These are phyloP conservation scores for Paspalum notatum DNA, from an alignment of 176 grass and related monocot species.

Conservation along the genomic window DNA sequence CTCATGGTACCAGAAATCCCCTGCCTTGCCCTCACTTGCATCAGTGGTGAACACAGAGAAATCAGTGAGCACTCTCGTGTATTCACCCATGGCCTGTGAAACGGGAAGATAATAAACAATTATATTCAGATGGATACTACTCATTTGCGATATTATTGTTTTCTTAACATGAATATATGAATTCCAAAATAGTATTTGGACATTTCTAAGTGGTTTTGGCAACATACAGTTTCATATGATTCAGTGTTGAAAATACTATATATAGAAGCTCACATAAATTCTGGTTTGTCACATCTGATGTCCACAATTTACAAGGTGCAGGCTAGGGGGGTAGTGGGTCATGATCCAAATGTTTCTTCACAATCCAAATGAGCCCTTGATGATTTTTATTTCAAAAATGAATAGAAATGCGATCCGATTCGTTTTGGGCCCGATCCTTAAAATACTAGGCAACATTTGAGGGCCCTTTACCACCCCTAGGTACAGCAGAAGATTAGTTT, in stretches of 20 bases:
- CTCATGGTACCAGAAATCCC: conserved; percentile 94
- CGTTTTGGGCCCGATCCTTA: too few species aligned
- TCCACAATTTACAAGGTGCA: background rate
- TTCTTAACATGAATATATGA: background rate
- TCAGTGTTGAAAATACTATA: background rate
- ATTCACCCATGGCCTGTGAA: conserved; percentile 79
- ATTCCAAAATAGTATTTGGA: background rate
- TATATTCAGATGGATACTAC: background rate
- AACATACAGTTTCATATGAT: background rate
- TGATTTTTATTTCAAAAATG: too few species aligned
- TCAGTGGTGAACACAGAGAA: conserved; percentile 62
- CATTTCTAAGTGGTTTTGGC: background rate
- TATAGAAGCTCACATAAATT: background rate
- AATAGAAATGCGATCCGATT: too few species aligned
- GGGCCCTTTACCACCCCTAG: too few species aligned
- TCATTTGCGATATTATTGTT: background rate
- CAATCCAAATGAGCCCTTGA: too few species aligned
- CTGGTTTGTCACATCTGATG: background rate
- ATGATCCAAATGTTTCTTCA: too few species aligned
- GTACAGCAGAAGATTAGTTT: background rate
- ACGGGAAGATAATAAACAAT: conserved; percentile 14
- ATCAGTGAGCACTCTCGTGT: conserved; percentile 81
- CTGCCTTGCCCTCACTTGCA: conserved; percentile 64
- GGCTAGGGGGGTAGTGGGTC: too few species aligned
- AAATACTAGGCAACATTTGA: too few species aligned